Conservation (phyloP, 495 filamentous ascomycete species). For the Jackrogersella multiformis region DNA sequence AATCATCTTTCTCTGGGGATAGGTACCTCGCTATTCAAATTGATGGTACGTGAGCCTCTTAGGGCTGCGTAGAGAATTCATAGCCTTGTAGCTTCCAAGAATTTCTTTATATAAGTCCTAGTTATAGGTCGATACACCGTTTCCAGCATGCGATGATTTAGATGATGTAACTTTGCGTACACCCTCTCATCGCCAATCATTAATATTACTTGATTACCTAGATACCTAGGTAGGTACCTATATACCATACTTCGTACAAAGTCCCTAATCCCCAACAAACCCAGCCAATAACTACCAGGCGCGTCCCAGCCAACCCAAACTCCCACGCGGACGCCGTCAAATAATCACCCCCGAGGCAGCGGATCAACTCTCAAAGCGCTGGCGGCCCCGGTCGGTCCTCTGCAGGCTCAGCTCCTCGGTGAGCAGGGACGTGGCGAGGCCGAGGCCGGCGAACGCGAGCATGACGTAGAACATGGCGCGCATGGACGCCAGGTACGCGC, state of each 20-base stretch:
- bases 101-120: no score
- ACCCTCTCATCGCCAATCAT: background rate
- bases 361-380: constrained; percentile 29
- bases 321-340: background rate
- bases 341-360: background rate
- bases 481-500: constrained; percentile 28
- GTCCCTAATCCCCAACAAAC: background rate
- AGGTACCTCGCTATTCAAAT: no score
- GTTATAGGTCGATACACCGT: no score
- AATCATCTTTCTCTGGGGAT: no score
- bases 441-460: constrained; percentile 31
- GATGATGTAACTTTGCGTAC: no score
- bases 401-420: constrained; percentile 35
- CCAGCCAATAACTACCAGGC: background rate
- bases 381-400: constrained; percentile 32
- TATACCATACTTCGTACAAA: background rate
- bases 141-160: background rate
- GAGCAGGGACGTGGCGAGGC: constrained; percentile 30
- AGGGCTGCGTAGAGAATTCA: no score
- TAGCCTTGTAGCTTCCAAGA: no score
- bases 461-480: constrained; percentile 39
- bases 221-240: no score
- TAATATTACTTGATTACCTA: constrained; percentile 12
- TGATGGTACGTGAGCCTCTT: no score
- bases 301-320: background rate